These are phyloP conservation scores for Fraxinus nigra DNA, from an alignment of 305 asterid genomes.

Conservation along the genomic window DNA sequence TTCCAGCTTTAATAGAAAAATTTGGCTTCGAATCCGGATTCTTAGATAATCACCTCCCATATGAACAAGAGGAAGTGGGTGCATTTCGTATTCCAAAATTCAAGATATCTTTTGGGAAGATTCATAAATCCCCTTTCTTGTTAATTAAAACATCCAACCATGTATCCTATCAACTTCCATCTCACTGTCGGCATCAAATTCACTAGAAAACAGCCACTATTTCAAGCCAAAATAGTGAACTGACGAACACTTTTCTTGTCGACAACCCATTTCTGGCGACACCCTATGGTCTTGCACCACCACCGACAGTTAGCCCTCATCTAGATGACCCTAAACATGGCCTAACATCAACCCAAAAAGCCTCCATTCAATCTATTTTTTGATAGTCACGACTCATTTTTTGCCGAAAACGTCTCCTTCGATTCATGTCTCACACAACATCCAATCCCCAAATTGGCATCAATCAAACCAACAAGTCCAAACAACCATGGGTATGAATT, in stretches of 20 bases:
- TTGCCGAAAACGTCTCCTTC: too few relatives aligned
- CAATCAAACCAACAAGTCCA: background rate
- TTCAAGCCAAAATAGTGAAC: background rate
- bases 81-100: background rate
- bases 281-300: background rate
- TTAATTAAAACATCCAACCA: too few relatives aligned
- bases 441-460: too few relatives aligned
- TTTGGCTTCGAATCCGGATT: background rate
- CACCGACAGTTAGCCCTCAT: background rate
- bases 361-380: too few relatives aligned
- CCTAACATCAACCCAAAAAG: too few relatives aligned
- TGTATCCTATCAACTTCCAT: too few relatives aligned
- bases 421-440: too few relatives aligned
- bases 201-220: background rate
- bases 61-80: background rate
- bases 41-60: background rate
- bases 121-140: background rate
- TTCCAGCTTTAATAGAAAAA: background rate
- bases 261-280: too few relatives aligned
- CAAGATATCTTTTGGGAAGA: background rate
- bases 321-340: too few relatives aligned
- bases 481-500: background rate
- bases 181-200: background rate
- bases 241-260: background rate
- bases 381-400: too few relatives aligned